Percentiles rank a stretch among this genome's conserved stretches.
These are phyloP conservation scores for Chlamydomonas applanata DNA, from an alignment of 139 green algal genomes.

Conservation along the genomic window DNA sequence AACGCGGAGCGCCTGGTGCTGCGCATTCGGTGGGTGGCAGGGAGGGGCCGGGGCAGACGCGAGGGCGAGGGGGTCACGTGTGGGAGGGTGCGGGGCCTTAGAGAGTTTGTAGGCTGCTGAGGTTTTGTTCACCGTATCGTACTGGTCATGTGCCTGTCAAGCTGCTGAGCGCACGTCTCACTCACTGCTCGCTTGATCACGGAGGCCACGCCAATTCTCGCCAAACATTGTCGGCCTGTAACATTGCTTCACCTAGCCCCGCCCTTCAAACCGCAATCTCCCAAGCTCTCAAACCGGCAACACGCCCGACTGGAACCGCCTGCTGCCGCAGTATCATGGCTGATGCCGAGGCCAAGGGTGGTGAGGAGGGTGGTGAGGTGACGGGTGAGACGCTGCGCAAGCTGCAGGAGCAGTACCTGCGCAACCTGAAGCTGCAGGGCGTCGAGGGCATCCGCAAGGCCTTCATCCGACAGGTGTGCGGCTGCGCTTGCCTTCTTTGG, in stretches of 20 bases:
- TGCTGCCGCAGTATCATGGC: slow-evolving; percentile 59
- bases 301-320: too few species aligned
- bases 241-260: neutral
- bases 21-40: slow-evolving; percentile 46
- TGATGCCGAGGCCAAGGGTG: slow-evolving; percentile 34
- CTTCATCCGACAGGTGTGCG: slow-evolving; percentile 14
- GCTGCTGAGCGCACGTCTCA: neutral
- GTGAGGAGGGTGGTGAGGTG: slow-evolving; percentile 32
- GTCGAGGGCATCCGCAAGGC: slow-evolving; percentile 87
- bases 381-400: slow-evolving; percentile 57
- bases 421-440: slow-evolving; percentile 66
- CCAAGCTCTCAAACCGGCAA: too few species aligned
- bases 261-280: neutral
- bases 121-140: neutral
- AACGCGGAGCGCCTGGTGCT: slow-evolving; percentile 94
- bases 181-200: neutral
- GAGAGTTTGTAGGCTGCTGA: too few species aligned
- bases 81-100: too few species aligned
- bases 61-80: neutral
- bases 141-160: neutral
- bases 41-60: too few species aligned
- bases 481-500: too few species aligned
- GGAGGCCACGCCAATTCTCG: too few species aligned
- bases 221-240: neutral
- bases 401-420: slow-evolving; percentile 48